A percentile compares a stretch with the other conserved stretches of the same genome.
Conservation (phyloP, 768 basidiomycete species). For the Hygrophorus pudorinus region DNA sequence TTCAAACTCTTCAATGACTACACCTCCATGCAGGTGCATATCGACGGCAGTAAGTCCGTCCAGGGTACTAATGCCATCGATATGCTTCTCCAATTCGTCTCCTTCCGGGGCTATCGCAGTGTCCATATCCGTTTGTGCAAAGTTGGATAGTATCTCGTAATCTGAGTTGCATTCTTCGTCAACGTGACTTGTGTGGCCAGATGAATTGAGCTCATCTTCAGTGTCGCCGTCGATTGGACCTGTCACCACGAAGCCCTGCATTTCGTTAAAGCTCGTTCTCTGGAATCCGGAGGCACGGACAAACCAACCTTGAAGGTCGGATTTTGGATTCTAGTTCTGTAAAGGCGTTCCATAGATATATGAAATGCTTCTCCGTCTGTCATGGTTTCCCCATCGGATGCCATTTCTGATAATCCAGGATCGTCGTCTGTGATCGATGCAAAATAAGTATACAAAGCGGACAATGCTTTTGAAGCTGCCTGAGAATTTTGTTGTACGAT, state of each 20-base stretch:
- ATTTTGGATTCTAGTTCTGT: constrained; percentile 29
- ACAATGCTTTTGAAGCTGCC: constrained; percentile 15
- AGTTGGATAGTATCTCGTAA: background rate
- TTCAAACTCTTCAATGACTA: too few species aligned
- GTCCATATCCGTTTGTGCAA: background rate
- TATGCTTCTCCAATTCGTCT: too few species aligned
- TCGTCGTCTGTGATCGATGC: constrained; percentile 11
- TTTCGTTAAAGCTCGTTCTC: background rate
- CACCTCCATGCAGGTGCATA: too few species aligned
- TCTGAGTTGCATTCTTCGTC: background rate
- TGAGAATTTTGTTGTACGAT: constrained; percentile 20
- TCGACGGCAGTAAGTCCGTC: too few species aligned
- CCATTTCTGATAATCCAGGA: constrained; percentile 1
- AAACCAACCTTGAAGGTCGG: constrained; percentile 38
- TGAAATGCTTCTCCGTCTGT: constrained; percentile 28
- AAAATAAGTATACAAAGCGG: constrained; percentile 20
- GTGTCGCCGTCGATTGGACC: background rate
- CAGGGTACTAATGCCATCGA: too few species aligned
- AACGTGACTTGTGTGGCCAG: too few species aligned
- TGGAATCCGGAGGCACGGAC: background rate
- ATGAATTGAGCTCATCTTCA: too few species aligned
- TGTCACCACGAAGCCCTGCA: background rate
- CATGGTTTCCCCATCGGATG: constrained; percentile 7
- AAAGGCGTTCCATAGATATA: constrained; percentile 34
- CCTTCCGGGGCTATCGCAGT: too few species aligned